Evolutionary conservation across 2,329 filamentous ascomycete species (phyloP).

Genomic region (Aspergillus aculeatinus): DNA sequence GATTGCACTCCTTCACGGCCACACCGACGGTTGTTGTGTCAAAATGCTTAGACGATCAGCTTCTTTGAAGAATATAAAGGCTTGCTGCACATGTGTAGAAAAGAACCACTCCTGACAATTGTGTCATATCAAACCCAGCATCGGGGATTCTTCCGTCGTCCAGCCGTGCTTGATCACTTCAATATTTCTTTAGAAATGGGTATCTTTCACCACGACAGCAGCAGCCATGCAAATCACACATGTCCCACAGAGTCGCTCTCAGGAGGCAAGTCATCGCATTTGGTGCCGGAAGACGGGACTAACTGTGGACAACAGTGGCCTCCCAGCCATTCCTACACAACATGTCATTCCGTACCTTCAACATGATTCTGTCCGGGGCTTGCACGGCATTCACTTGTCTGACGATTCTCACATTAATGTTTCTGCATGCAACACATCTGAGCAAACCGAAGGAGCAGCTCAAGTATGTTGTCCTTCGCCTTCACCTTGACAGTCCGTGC

Average conservation of each 20-base stretch:
- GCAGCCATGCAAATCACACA: not conserved
- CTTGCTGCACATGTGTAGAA: not conserved
- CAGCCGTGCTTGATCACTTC: too few species aligned
- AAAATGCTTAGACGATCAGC: too few species aligned
- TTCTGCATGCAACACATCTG: constrained; percentile 39
- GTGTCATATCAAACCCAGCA: too few species aligned
- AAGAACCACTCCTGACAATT: too few species aligned
- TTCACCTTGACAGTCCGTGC: not conserved
- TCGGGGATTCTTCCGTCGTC: too few species aligned
- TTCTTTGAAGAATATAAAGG: not conserved
- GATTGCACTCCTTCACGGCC: too few species aligned
- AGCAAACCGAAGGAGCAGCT: constrained; percentile 45
- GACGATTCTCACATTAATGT: constrained; percentile 32
- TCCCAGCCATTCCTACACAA: constrained; percentile 18
- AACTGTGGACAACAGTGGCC: not conserved
- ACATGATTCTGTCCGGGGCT: constrained; percentile 38
- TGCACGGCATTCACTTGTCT: constrained; percentile 35
- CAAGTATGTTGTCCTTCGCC: constrained; percentile 30
- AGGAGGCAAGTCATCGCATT: not conserved
- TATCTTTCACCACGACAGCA: not conserved
- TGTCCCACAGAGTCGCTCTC: not conserved
- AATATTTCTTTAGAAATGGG: not conserved
- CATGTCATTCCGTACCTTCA: constrained; percentile 35
- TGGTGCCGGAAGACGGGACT: not conserved
- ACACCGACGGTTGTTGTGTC: too few species aligned